phyloP scores from a whole-genome alignment of 2,329 filamentous ascomycete species.

The Cladophialophora carrionii region DNA sequence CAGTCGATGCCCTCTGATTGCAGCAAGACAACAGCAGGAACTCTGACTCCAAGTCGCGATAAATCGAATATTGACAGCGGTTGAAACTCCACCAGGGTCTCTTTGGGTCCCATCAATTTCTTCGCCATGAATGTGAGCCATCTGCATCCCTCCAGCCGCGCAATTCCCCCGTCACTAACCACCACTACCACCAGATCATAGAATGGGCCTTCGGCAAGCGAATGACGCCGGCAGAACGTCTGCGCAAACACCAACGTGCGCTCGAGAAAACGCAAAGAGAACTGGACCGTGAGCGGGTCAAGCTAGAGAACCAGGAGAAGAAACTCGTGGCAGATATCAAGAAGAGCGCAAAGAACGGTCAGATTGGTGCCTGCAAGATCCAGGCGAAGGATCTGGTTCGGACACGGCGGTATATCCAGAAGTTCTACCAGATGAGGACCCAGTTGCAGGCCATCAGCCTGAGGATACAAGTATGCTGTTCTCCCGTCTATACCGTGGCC shows the following conservation, averaged over 20 bases:
- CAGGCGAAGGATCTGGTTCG: slow-evolving; percentile 96
- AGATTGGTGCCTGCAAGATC: slow-evolving; percentile 98
- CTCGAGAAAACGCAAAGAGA: slow-evolving; percentile 97
- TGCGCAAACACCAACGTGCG: slow-evolving; percentile 80
- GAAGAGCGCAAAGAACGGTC: slow-evolving; percentile 95
- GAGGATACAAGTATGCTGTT: slow-evolving; percentile 73
- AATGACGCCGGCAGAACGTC: slow-evolving; percentile 80
- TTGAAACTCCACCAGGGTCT: no score
- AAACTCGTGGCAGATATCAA: slow-evolving; percentile 95
- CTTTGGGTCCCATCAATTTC: background rate
- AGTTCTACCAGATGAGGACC: slow-evolving; percentile 98
- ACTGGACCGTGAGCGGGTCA: slow-evolving; percentile 89
- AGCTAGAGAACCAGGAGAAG: slow-evolving; percentile 98
- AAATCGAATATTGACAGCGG: no score
- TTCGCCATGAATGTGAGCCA: slow-evolving; percentile 48
- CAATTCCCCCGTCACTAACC: slow-evolving; percentile 31
- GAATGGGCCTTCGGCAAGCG: slow-evolving; percentile 99
- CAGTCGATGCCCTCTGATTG: background rate
- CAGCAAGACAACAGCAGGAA: background rate
- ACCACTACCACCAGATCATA: slow-evolving; percentile 63
- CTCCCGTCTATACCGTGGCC: background rate
- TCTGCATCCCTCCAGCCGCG: background rate
- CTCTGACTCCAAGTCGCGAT: background rate
- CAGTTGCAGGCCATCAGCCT: slow-evolving; percentile 95
- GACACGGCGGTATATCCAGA: slow-evolving; percentile 86